Evolutionary conservation across 768 basidiomycete species (phyloP).

Genomic region (Kwoniella sp.): DNA sequence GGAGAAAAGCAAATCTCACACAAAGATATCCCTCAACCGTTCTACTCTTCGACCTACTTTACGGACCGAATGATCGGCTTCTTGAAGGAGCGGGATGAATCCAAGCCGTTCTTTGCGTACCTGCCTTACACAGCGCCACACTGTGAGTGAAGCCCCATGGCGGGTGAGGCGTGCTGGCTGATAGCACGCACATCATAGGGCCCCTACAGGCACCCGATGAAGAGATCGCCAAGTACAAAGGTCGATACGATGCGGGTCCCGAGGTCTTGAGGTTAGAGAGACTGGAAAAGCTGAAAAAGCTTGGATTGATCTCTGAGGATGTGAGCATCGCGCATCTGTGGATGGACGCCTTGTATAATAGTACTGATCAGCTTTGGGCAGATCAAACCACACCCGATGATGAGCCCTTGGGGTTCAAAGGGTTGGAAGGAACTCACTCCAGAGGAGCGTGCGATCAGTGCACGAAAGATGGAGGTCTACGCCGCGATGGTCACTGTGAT

Average conservation of each 20-base stretch:
- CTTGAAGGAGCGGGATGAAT: constrained; percentile 26
- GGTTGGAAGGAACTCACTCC: constrained; percentile 39
- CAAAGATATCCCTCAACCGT: constrained; percentile 36
- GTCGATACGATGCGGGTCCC: constrained; percentile 48
- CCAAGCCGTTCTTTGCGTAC: constrained; percentile 52
- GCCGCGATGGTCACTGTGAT: constrained; percentile 49
- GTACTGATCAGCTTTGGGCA: not conserved
- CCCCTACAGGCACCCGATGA: constrained; percentile 41
- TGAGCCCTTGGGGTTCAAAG: constrained; percentile 30
- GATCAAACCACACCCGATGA: constrained; percentile 39
- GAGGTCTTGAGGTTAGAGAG: constrained; percentile 41
- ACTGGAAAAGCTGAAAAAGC: constrained; percentile 36
- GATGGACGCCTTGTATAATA: not conserved
- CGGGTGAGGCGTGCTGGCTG: too few species aligned
- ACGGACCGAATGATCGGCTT: constrained; percentile 29
- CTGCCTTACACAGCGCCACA: constrained; percentile 52
- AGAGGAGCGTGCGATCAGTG: constrained; percentile 35
- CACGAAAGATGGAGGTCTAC: constrained; percentile 45
- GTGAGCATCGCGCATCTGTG: constrained; percentile 16
- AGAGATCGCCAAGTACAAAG: constrained; percentile 42
- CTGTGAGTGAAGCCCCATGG: too few species aligned
- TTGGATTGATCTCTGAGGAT: constrained; percentile 39
- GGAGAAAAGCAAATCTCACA: constrained; percentile 35
- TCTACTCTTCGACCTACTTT: constrained; percentile 46
- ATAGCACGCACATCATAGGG: constrained; percentile 29